A percentile compares a stretch with the other conserved stretches of the same genome.
These are phyloP conservation scores for Talaromyces pinophilus DNA, from an alignment of 2,329 filamentous ascomycete species.

Conservation along the genomic window DNA sequence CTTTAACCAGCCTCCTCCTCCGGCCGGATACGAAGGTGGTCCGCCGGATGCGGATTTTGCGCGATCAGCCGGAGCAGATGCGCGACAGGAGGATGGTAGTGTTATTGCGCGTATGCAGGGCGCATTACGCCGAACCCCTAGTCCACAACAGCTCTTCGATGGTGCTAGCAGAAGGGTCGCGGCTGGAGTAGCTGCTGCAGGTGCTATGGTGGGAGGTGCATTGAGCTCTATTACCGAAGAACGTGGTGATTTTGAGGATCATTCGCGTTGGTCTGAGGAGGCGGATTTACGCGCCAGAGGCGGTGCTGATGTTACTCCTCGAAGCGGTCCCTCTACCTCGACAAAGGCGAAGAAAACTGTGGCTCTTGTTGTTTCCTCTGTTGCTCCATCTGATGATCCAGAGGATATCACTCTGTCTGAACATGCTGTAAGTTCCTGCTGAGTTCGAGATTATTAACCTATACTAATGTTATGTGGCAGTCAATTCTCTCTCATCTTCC, in stretches of 20 bases:
- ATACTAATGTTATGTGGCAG: conserved; percentile 44
- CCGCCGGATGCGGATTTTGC: conserved; percentile 36
- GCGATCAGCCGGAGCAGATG: conserved; percentile 39
- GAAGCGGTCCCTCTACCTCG: conserved; percentile 31
- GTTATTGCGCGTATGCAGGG: conserved; percentile 79
- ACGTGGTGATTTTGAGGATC: conserved; percentile 76
- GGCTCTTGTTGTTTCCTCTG: conserved; percentile 85
- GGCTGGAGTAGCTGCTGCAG: conserved; percentile 79
- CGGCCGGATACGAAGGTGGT: conserved; percentile 25
- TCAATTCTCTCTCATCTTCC: conserved; percentile 88
- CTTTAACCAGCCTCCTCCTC: conserved; percentile 16
- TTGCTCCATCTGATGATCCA: conserved; percentile 62
- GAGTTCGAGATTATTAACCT: neutral
- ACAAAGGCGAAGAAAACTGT: conserved; percentile 70
- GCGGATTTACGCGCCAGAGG: conserved; percentile 64
- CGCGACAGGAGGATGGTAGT: conserved; percentile 51
- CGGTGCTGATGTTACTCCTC: conserved; percentile 31
- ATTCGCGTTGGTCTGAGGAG: conserved; percentile 91
- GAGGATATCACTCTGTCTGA: conserved; percentile 65
- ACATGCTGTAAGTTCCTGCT: conserved; percentile 68
- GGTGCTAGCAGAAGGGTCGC: conserved; percentile 77
- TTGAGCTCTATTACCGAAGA: conserved; percentile 82
- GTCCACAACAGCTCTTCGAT: conserved; percentile 85
- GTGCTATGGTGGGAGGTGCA: conserved; percentile 78
- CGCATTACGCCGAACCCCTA: conserved; percentile 77